These are phyloP conservation scores for Naganishia antarctica DNA, from an alignment of 768 basidiomycete species.

Conservation along the genomic window DNA sequence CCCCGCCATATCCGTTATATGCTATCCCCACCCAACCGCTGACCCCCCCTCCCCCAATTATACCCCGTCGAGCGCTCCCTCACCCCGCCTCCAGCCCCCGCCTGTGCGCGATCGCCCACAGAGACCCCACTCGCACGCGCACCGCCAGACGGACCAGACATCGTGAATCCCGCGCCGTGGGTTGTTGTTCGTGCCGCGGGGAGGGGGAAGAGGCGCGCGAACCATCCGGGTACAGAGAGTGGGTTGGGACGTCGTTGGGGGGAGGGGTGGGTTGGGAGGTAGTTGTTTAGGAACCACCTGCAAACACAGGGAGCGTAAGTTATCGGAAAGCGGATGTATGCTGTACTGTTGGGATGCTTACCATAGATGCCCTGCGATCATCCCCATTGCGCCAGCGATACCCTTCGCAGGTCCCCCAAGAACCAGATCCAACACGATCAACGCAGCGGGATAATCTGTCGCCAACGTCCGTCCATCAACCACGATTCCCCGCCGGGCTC, in stretches of 20 bases:
- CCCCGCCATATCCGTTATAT: no score
- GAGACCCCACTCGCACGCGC: not conserved
- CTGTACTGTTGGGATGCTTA: conserved; percentile 19
- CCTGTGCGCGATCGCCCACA: conserved; percentile 16
- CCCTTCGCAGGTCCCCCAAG: conserved; percentile 45
- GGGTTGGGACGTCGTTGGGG: conserved; percentile 40
- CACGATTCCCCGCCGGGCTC: no score
- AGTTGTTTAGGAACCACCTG: conserved; percentile 47
- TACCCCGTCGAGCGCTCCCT: conserved; percentile 34
- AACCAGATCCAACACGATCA: conserved; percentile 43
- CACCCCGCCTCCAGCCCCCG: conserved; percentile 28
- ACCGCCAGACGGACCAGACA: conserved; percentile 8
- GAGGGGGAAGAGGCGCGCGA: conserved; percentile 33
- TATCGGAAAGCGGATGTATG: not conserved
- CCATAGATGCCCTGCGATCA: conserved; percentile 46
- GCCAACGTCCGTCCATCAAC: not conserved
- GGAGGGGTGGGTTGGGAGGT: conserved; percentile 43
- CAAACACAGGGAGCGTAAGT: not conserved
- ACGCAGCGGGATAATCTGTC: conserved; percentile 43
- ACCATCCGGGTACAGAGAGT: conserved; percentile 34
- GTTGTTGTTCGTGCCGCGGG: not conserved
- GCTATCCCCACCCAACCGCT: conserved; percentile 41
- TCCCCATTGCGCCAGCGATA: conserved; percentile 38
- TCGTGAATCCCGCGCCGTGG: conserved; percentile 26
- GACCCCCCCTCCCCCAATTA: conserved; percentile 43